Evolutionary conservation across 495 filamentous ascomycete genomes (phyloP).

Genomic region (Annulohypoxylon stygium): DNA sequence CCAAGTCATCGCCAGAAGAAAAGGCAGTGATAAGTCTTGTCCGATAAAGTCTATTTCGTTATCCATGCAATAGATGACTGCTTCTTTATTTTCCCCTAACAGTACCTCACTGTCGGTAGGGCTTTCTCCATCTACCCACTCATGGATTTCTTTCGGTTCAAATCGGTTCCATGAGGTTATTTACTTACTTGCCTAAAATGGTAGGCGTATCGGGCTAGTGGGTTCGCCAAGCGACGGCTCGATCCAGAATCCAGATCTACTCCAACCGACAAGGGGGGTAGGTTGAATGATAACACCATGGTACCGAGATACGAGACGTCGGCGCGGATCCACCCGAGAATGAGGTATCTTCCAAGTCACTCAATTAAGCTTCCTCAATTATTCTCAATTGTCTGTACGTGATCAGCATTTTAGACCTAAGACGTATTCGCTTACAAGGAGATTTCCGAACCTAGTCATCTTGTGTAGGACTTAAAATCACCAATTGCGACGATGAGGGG

Average conservation of each 20-base stretch:
- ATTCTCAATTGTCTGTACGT: not conserved
- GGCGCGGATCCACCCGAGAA: not conserved
- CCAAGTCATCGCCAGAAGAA: no score
- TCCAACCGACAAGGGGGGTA: slow-evolving; percentile 7
- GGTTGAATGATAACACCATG: slow-evolving; percentile 1
- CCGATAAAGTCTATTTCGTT: no score
- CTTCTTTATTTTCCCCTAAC: no score
- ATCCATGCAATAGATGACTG: no score
- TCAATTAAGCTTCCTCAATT: not conserved
- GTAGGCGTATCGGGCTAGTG: slow-evolving; percentile 14
- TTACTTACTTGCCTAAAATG: slow-evolving; percentile 33
- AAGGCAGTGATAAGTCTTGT: no score
- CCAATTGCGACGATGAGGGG: slow-evolving; percentile 37
- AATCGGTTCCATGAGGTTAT: not conserved
- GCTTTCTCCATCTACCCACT: not conserved
- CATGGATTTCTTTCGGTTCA: not conserved
- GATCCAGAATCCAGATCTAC: slow-evolving; percentile 36
- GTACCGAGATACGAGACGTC: slow-evolving; percentile 12
- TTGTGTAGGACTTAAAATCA: not conserved
- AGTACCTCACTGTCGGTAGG: no score
- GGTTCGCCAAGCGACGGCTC: slow-evolving; percentile 35
- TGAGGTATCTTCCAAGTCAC: not conserved
- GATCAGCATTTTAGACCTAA: not conserved
- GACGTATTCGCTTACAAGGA: not conserved
- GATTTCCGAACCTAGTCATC: not conserved